phyloP scores from a whole-genome alignment of 192 early-diverging fungal species.

The Coemansia sp. region DNA sequence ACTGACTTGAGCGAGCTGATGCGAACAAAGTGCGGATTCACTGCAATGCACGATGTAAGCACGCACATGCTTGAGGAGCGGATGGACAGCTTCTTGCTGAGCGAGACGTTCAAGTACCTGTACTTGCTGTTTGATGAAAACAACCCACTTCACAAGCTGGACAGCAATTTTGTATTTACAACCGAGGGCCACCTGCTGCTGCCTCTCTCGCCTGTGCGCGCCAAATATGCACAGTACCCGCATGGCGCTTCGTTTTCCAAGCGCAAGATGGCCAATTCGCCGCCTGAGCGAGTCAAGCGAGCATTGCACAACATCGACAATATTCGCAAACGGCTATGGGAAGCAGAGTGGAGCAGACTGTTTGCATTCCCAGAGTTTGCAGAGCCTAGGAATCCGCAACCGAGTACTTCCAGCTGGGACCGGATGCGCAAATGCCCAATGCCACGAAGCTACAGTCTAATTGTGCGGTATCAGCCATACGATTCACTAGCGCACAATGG shows the following conservation, averaged over 20 bases:
- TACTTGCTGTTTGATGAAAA: slow-evolving; percentile 88
- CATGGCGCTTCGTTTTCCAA: slow-evolving; percentile 24
- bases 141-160: slow-evolving; percentile 65
- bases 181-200: slow-evolving; percentile 61
- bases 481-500: no score
- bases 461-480: not conserved
- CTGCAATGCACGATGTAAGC: slow-evolving; percentile 63
- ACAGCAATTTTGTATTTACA: slow-evolving; percentile 84
- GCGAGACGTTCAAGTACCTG: slow-evolving; percentile 96
- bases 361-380: slow-evolving; percentile 20
- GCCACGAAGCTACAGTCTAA: slow-evolving; percentile 8
- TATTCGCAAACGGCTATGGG: slow-evolving; percentile 20
- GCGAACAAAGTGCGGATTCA: slow-evolving; percentile 80
- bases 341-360: slow-evolving; percentile 18
- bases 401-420: not conserved
- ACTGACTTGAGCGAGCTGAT: slow-evolving; percentile 71
- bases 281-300: slow-evolving; percentile 19
- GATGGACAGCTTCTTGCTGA: slow-evolving; percentile 94
- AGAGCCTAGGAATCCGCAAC: not conserved
- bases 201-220: slow-evolving; percentile 26
- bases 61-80: slow-evolving; percentile 69
- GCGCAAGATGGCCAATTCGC: slow-evolving; percentile 20
- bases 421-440: slow-evolving; percentile 21
- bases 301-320: slow-evolving; percentile 21
- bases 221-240: slow-evolving; percentile 35